These are phyloP conservation scores for Ettlia oleoabundans DNA, from an alignment of 139 green algal species.

Conservation along the genomic window DNA sequence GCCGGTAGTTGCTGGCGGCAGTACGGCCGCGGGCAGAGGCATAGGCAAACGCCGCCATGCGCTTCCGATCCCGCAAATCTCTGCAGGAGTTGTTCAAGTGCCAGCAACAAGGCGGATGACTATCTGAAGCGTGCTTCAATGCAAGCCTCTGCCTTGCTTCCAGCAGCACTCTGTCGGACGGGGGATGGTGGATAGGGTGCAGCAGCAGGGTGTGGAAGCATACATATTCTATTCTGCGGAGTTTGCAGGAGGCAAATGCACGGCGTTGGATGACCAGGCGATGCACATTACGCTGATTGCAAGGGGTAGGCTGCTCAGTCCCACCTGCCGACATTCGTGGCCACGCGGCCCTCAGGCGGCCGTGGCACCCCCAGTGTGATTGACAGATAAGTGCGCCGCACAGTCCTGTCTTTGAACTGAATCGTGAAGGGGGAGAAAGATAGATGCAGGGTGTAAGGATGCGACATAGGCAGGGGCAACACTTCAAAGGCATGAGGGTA, in stretches of 20 bases:
- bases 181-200: no score
- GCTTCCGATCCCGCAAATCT: slow-evolving; percentile 74
- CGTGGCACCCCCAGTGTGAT: slow-evolving; percentile 65
- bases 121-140: no score
- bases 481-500: no score
- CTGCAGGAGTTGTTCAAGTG: no score
- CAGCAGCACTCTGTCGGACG: no score
- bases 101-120: no score
- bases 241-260: not conserved
- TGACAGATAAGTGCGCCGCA: slow-evolving; percentile 73
- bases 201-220: no score
- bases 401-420: slow-evolving; percentile 89
- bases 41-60: slow-evolving; percentile 74
- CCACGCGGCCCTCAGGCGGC: slow-evolving; percentile 51
- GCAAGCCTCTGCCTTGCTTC: no score
- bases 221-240: no score
- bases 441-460: not conserved
- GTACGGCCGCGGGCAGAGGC: slow-evolving; percentile 59
- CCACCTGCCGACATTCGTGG: slow-evolving; percentile 74
- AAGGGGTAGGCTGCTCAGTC: not conserved
- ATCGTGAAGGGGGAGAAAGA: not conserved
- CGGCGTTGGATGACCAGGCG: no score
- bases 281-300: no score
- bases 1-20: slow-evolving; percentile 80
- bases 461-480: no score